Conservation (phyloP, 352 stramenopile species). For the Peronospora destructor region DNA sequence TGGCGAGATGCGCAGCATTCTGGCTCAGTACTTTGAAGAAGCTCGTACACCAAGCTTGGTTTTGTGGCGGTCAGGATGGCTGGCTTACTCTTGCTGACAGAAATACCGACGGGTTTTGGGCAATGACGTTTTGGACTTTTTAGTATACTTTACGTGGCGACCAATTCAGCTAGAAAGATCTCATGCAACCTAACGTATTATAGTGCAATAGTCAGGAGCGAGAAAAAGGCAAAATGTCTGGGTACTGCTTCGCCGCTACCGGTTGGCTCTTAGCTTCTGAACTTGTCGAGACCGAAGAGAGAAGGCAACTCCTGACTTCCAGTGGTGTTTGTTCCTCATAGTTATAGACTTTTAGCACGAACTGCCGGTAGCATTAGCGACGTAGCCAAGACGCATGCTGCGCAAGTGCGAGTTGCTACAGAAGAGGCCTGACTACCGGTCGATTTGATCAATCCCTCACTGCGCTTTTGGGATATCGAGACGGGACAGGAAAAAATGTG, state of each 20-base stretch:
- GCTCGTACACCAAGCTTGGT: conserved; percentile 3
- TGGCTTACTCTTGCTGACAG: conserved; percentile 16
- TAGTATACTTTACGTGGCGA: conserved; percentile 3
- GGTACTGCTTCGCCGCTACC: conserved; percentile 1
- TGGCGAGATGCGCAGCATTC: too few species aligned
- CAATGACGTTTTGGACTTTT: conserved; percentile 14
- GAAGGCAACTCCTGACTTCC: conserved; percentile 11
- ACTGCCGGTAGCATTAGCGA: conserved; percentile 64
- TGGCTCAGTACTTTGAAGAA: too few species aligned
- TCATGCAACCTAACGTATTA: conserved; percentile 8
- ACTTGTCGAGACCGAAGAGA: conserved; percentile 2
- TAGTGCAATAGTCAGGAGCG: not conserved
- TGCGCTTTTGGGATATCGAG: conserved; percentile 76
- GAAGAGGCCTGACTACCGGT: conserved; percentile 75
- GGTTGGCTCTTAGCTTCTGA: conserved; percentile 14
- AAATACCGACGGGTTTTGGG: conserved; percentile 31
- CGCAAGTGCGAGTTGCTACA: conserved; percentile 91
- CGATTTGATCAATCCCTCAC: conserved; percentile 34
- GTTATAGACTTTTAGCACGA: conserved; percentile 1
- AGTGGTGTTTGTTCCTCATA: not conserved
- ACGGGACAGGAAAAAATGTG: conserved; percentile 36
- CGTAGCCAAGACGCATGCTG: conserved; percentile 89
- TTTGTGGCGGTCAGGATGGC: conserved; percentile 8
- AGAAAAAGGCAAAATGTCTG: conserved; percentile 23
- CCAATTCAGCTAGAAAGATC: conserved; percentile 4